Evolutionary conservation across 768 basidiomycete species (phyloP).

Genomic region (Macrolepiota albuminosa): DNA sequence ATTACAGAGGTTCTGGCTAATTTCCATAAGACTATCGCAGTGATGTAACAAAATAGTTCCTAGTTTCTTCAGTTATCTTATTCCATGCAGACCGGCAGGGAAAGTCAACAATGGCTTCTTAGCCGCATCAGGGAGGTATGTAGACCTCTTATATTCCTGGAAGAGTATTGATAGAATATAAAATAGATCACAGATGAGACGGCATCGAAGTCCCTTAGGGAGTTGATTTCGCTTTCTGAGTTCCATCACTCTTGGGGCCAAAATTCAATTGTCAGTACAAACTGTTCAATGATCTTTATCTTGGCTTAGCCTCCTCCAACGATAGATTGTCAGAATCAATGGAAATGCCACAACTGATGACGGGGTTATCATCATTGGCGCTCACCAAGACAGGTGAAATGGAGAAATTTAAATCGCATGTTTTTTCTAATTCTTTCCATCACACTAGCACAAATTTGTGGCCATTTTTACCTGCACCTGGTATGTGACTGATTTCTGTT

Average conservation of each 20-base stretch:
- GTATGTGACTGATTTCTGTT: constrained; percentile 31
- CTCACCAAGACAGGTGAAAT: constrained; percentile 77
- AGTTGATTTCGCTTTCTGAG: constrained; percentile 61
- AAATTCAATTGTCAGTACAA: constrained; percentile 57
- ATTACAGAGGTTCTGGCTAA: constrained; percentile 3
- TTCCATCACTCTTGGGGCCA: constrained; percentile 85
- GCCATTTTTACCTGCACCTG: constrained; percentile 76
- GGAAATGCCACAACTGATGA: constrained; percentile 62
- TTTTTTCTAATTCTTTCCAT: constrained; percentile 5
- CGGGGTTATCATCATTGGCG: constrained; percentile 63
- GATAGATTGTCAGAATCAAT: constrained; percentile 70
- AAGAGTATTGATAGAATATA: constrained; percentile 1
- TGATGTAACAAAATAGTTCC: constrained; percentile 43
- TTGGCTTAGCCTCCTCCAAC: constrained; percentile 8
- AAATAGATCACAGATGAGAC: constrained; percentile 58
- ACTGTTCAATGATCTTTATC: constrained; percentile 5
- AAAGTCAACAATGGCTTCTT: constrained; percentile 78
- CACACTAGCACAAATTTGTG: constrained; percentile 61
- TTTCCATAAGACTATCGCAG: constrained; percentile 63
- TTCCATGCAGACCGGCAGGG: constrained; percentile 53
- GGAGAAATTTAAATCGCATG: constrained; percentile 6
- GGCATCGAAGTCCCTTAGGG: constrained; percentile 51
- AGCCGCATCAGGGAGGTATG: constrained; percentile 59
- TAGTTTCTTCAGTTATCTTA: constrained; percentile 11
- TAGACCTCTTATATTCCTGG: constrained; percentile 6